Evolutionary conservation across 768 basidiomycete genomes (phyloP).

Genomic region (Pleurotus eryngii): DNA sequence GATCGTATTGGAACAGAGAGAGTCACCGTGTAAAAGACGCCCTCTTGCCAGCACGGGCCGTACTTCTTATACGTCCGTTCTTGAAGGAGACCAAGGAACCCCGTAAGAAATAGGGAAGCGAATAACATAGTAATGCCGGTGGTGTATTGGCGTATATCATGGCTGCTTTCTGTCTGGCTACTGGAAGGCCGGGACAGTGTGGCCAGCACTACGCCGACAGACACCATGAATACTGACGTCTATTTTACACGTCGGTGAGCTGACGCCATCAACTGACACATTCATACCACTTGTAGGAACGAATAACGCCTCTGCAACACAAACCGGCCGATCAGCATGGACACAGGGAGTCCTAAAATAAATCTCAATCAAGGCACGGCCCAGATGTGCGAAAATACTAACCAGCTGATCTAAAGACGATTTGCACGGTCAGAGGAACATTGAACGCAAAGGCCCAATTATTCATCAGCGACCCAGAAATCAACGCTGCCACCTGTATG

Average conservation of each 20-base stretch:
- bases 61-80: slow-evolving; percentile 72
- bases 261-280: no score
- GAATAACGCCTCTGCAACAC: slow-evolving; percentile 60
- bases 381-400: slow-evolving; percentile 8
- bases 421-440: slow-evolving; percentile 75
- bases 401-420: slow-evolving; percentile 86
- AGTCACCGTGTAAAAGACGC: slow-evolving; percentile 77
- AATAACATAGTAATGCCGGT: slow-evolving; percentile 70
- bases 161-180: slow-evolving; percentile 17
- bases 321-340: slow-evolving; percentile 69
- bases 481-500: slow-evolving; percentile 66
- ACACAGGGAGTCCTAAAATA: slow-evolving; percentile 62
- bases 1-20: neutral
- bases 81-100: slow-evolving; percentile 69
- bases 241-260: slow-evolving; percentile 19
- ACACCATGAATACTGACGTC: slow-evolving; percentile 66
- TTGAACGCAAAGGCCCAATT: slow-evolving; percentile 79
- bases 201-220: slow-evolving; percentile 67
- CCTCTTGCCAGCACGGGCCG: slow-evolving; percentile 81
- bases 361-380: neutral
- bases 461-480: slow-evolving; percentile 68
- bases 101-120: slow-evolving; percentile 63
- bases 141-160: slow-evolving; percentile 44
- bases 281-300: slow-evolving; percentile 55
- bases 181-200: slow-evolving; percentile 59